Base-by-base conservation (phyloP, 306 rosid species). In the Bauhinia variegata region DNA sequence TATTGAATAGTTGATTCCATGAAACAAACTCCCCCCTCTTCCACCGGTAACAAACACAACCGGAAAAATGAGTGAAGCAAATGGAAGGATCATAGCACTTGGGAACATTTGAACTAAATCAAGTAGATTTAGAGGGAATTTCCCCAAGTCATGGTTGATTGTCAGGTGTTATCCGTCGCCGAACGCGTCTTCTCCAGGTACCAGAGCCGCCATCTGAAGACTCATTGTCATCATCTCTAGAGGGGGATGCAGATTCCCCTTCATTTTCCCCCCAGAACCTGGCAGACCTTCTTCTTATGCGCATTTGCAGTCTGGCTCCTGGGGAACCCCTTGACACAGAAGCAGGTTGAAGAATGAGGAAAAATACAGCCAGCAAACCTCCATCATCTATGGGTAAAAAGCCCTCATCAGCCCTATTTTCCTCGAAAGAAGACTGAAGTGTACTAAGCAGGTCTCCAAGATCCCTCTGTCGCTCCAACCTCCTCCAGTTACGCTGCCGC, bases 401-500 rank as follows among this genome's bases (percentile, higher is more conserved):
- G 60, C 77, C 82, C 50, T 88, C 97, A 76, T 89, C 97, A 52
- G 38, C 83, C 79, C 86, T 82, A 23, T 76, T 89, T 72, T 87
- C 97, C 65, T 87, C 97, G 52, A 91, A 82, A 54, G 99, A 86
- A 47, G 89, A 85, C 65, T 85, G 97, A 33, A 95, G 90, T 54
- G 97, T 86, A 83, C 99, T 83, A 51, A 95, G 85, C 52, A 95
- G 86, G 78, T 95, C 99, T 0, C 92, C 95, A 6, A 95, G 85
- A 83, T 95, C 99, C 84, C 97, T 85, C 78, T 95, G 99, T 8
- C 96, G 86, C 79, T 90, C 97, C 79, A 95, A 60, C 70, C 96
- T 84, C 80, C 97, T 85, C 99, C 99, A 95, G 61, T 32, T 80
- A 41, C 91, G 97, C 72, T 86, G 92, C 23, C 99, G 83, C 77